phyloP scores from a whole-genome alignment of 495 filamentous ascomycete genomes.

The Corynascus novoguineensis region DNA sequence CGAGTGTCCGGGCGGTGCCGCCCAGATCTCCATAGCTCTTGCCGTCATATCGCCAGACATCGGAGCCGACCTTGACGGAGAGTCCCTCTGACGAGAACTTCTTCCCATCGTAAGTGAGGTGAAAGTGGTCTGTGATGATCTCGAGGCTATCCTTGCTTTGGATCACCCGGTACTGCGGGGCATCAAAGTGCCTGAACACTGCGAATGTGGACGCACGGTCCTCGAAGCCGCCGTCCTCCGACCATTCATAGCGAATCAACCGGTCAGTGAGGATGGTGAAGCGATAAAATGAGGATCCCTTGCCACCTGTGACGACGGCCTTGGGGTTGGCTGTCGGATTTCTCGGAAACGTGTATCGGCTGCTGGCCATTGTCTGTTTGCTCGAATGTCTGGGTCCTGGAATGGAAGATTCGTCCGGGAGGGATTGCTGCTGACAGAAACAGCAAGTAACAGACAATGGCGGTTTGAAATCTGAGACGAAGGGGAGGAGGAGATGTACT shows the following conservation, averaged over 20 bases:
- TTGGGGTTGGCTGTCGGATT: slow-evolving; percentile 42
- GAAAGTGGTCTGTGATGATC: slow-evolving; percentile 48
- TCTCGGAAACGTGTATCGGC: slow-evolving; percentile 41
- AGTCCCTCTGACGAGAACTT: slow-evolving; percentile 44
- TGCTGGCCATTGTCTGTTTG: slow-evolving; percentile 8
- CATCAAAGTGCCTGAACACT: slow-evolving; percentile 43
- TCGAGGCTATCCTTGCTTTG: slow-evolving; percentile 37
- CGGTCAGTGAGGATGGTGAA: slow-evolving; percentile 51
- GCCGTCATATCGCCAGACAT: slow-evolving; percentile 46
- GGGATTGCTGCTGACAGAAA: neutral
- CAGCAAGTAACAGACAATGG: neutral
- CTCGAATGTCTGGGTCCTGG: neutral
- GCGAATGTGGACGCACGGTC: slow-evolving; percentile 55
- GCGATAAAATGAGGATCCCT: slow-evolving; percentile 36
- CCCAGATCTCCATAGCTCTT: slow-evolving; percentile 41
- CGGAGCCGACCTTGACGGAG: slow-evolving; percentile 31
- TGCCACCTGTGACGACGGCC: slow-evolving; percentile 41
- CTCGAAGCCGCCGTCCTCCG: slow-evolving; percentile 50
- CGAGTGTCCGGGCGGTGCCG: slow-evolving; percentile 51
- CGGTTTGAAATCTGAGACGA: neutral
- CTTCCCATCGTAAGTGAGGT: slow-evolving; percentile 49
- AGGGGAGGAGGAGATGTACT: neutral
- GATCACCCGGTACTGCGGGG: slow-evolving; percentile 42
- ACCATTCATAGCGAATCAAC: slow-evolving; percentile 55
- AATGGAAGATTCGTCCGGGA: neutral